phyloP scores from a whole-genome alignment of 441 rosid genomes.

The Populus hybrid region DNA sequence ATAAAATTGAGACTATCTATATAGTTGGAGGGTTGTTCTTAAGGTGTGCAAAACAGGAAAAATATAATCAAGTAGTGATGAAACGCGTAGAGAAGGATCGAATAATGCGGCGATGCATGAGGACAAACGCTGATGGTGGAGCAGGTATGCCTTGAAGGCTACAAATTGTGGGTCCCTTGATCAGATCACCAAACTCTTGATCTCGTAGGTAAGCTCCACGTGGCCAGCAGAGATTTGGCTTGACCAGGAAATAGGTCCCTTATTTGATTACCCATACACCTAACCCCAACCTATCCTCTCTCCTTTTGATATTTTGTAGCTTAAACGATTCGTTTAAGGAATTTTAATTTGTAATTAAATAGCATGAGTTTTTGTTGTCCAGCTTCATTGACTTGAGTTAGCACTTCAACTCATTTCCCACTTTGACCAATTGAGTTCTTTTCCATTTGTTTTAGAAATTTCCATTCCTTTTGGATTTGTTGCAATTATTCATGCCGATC shows the following conservation, averaged over 20 bases:
- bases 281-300: constrained; percentile 10
- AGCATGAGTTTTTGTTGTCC: background rate
- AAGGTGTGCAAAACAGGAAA: background rate
- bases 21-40: too few species aligned
- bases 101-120: background rate
- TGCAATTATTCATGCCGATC: too few species aligned
- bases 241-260: constrained; percentile 5
- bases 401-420: background rate
- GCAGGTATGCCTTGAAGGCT: background rate
- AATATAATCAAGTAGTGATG: background rate
- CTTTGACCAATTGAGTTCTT: background rate
- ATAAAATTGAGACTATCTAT: too few species aligned
- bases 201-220: background rate
- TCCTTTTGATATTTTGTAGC: background rate
- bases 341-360: background rate
- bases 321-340: background rate
- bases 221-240: constrained; percentile 1
- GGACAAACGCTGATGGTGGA: constrained; percentile 2
- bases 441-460: background rate
- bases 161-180: background rate
- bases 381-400: background rate
- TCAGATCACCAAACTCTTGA: background rate
- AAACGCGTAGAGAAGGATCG: background rate
- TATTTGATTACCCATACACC: constrained; percentile 7
- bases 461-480: background rate